Conservation (phyloP, 1,139 yeast species). For the Candida neerlandica region DNA sequence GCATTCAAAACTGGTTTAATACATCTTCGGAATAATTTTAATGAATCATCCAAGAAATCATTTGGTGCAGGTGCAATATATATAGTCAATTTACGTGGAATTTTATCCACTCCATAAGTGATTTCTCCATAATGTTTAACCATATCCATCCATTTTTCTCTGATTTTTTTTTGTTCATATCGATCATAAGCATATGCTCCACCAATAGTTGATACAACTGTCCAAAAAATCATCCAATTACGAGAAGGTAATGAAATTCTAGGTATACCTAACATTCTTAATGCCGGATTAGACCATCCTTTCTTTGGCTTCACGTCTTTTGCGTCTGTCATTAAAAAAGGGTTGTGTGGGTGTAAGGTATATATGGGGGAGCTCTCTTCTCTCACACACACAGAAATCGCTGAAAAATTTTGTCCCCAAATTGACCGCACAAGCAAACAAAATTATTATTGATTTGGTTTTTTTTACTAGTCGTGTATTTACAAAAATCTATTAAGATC, state of each 20-base stretch:
- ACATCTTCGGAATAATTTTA: constrained; percentile 74
- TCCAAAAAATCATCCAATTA: constrained; percentile 92
- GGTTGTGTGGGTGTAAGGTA: neutral
- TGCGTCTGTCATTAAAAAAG: neutral
- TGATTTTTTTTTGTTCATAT: constrained; percentile 63
- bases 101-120: constrained; percentile 36
- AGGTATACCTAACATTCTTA: constrained; percentile 85
- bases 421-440: neutral
- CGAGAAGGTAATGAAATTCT: constrained; percentile 78
- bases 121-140: constrained; percentile 55
- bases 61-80: constrained; percentile 96
- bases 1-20: constrained; percentile 87
- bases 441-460: too few relatives aligned
- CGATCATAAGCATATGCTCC: constrained; percentile 83
- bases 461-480: neutral
- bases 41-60: constrained; percentile 78
- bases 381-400: neutral
- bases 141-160: constrained; percentile 65
- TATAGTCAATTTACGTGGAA: constrained; percentile 78
- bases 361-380: neutral
- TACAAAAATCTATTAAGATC: constrained; percentile 26
- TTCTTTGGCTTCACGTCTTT: constrained; percentile 27
- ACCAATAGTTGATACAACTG: constrained; percentile 61
- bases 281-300: constrained; percentile 82
- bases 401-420: constrained; percentile 1